Base-by-base conservation (phyloP, 2,329 filamentous ascomycete genomes). In the Venturia asperata region DNA sequence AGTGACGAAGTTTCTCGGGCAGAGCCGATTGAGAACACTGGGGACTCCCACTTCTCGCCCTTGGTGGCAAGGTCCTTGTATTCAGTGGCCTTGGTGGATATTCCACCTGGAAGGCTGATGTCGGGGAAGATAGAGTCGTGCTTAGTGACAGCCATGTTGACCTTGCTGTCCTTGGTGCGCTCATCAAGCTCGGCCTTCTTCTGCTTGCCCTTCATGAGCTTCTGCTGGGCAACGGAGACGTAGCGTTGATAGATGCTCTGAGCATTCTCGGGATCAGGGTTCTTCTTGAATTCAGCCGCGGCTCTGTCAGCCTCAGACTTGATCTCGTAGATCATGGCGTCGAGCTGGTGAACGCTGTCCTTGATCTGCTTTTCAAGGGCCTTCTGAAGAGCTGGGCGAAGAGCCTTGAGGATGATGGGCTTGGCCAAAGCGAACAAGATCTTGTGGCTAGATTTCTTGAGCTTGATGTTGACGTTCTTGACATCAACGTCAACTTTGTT, bases 401-500 rank as follows among this genome's bases (percentile, higher is more conserved):
- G 84, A 37, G 92, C 85, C 78, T 88, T 91, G 74, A 97, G 83
- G 69, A 96, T 82, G 34, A 97, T 74, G 5, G 92, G 91, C 83
- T 97, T 97, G 82, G 93, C 88, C 45, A 97, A 74, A 64, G 80
- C 81, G 76, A 97, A 96, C 27, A 97, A 82, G 15, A 94, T 73
- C 84, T 97, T 99, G 84, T 97, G 92, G 76, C 88, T 95, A 63
- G 92, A 97, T 81, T 96, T 86, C 83, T 92, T 92, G 69, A 99
- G 77, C 80, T 96, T 96, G 79, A 99, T 87, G 70, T 89, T 85
- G 66, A 97, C 82, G 72, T 92, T 75, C 78, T 90, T 89, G 70
- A 96, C 85, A 71, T 91, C 87, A 24, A 96, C 90, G 49, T 89
- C 82, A 3, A 96, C 89, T 76, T 89, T 92, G 73, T 96, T 91